Base-by-base conservation (phyloP, 2,329 filamentous ascomycete genomes). In the Pseudonectria foliicola region DNA sequence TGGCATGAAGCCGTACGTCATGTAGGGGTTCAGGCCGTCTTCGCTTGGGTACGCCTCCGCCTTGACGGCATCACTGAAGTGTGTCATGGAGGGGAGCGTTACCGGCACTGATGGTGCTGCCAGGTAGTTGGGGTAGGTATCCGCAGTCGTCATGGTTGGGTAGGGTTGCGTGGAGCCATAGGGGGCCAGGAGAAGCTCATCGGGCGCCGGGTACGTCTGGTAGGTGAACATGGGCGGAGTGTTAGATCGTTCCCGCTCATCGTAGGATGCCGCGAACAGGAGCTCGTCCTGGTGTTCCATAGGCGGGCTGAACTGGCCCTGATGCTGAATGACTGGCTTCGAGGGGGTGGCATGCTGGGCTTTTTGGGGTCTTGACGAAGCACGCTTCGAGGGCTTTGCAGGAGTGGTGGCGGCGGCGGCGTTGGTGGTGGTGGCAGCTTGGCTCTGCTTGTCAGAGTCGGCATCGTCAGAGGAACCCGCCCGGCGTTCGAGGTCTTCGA, bases 401-500 rank as follows among this genome's bases (percentile, higher is more conserved):
- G n/a, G n/a, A n/a, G n/a, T n/a, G n/a, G n/a, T n/a, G n/a, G n/a
- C n/a, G n/a, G n/a, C n/a, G n/a, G n/a, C n/a, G n/a, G n/a, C n/a
- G n/a, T n/a, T n/a, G 49, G 43, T 56, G 46, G 37, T 48, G 35
- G 43, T 34, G 23, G 46, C 32, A 37, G 50, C 49, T 44, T 38
- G 48, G 46, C 37, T 37, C 47, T 52, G 49, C 44, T 51, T 52
- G 33, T 53, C 49, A 30, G 43, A 49, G 25, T 64, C 62, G 33
- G 58, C 78, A 67, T 67, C 66, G 31, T 68, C 66, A 40, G 56
- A 59, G 34, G 60, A 63, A 29, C 80, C 82, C 39, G 85, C 85
- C 47, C 84, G 75, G 56, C 82, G 78, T 72, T 90, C 85, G 50
- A 90, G 75, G 57, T 90, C 85, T 70, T 90, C 84, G 56, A 92